These are phyloP conservation scores for Cadophora gregata DNA, from an alignment of 2,329 filamentous ascomycete genomes.

Conservation along the genomic window DNA sequence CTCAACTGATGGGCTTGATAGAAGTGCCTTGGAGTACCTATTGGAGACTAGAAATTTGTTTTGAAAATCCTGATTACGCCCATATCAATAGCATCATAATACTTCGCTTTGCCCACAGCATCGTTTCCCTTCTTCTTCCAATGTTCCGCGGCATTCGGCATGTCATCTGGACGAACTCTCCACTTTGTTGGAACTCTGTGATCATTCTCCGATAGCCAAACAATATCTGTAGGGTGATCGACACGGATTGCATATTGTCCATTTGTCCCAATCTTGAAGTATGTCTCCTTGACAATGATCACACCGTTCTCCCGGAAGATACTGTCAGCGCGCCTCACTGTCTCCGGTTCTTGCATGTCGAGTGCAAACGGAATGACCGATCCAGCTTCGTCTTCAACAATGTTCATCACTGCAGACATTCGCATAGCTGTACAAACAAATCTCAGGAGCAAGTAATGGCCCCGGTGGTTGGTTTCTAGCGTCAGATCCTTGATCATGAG, in stretches of 20 bases:
- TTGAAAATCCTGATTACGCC: not conserved
- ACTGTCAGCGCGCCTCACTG: not conserved
- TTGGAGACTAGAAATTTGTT: not conserved
- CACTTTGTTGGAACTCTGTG: not conserved
- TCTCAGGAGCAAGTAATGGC: not conserved
- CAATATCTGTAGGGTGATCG: not conserved
- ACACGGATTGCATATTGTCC: not conserved
- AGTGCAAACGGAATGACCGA: not conserved
- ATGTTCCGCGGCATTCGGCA: not conserved
- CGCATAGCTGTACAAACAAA: not conserved
- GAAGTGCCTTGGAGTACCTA: conserved; percentile 30
- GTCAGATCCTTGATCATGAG: not conserved
- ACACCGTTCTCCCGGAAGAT: not conserved
- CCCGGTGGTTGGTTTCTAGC: not conserved
- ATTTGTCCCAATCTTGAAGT: not conserved
- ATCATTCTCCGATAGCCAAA: not conserved
- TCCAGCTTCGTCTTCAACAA: not conserved
- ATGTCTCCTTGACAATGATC: not conserved
- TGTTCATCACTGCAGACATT: not conserved
- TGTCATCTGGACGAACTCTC: not conserved
- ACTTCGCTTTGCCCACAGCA: not conserved
- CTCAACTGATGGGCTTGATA: conserved; percentile 40
- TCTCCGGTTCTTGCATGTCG: not conserved
- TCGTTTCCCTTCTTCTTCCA: not conserved
- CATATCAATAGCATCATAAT: not conserved